Conservation (phyloP, 148 eudicot genomes). For the Nyssa sinensis region DNA sequence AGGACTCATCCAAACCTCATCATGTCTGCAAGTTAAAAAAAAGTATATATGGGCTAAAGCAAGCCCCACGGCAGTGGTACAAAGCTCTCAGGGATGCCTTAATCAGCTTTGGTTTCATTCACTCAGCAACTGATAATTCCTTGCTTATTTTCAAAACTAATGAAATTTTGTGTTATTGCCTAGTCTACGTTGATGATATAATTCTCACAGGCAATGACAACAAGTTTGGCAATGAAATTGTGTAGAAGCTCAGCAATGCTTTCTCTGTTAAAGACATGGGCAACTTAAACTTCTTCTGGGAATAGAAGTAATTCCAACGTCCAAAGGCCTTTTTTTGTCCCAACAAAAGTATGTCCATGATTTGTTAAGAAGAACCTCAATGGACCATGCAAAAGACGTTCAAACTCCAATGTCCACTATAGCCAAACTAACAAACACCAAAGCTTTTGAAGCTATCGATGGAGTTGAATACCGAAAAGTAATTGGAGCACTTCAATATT, state of each 20-base stretch:
- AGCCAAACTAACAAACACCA: no score
- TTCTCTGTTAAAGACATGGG: not conserved
- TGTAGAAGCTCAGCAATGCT: not conserved
- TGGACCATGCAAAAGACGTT: not conserved
- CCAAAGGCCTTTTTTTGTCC: not conserved
- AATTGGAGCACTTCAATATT: not conserved
- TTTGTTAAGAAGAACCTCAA: not conserved
- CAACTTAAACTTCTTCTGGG: not conserved
- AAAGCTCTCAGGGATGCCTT: not conserved
- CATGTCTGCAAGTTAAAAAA: not conserved
- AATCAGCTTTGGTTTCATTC: not conserved
- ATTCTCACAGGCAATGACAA: not conserved
- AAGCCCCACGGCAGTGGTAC: not conserved
- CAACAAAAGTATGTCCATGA: not conserved
- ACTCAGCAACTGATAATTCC: not conserved
- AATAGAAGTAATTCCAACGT: not conserved
- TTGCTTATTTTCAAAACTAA: no score
- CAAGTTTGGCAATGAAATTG: not conserved
- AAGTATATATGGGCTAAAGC: no score
- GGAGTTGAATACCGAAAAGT: not conserved
- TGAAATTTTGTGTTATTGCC: no score
- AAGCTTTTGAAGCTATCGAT: no score
- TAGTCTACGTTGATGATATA: not conserved
- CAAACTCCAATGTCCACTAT: not conserved
- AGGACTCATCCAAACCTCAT: not conserved